Percentiles rank a stretch among this genome's conserved stretches.
Evolutionary conservation across 2,329 filamentous ascomycete species (phyloP).

Genomic region (Akanthomyces muscarius): DNA sequence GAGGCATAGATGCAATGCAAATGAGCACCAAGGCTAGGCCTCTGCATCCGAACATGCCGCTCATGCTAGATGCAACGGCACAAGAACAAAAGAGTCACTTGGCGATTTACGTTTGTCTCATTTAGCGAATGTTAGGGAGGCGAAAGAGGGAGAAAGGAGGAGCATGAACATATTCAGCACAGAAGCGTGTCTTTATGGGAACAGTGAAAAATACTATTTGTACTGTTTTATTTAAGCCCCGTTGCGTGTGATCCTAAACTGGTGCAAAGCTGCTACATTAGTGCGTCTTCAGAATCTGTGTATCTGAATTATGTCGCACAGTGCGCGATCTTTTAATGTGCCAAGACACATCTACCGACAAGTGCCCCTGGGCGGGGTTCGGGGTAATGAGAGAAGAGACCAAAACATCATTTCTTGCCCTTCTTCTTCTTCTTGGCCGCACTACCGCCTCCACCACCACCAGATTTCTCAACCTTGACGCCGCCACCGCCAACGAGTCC

Average conservation of each 20-base stretch:
- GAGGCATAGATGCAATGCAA: constrained; percentile 5
- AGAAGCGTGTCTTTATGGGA: constrained; percentile 13
- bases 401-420: constrained; percentile 46
- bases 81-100: not conserved
- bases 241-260: not conserved
- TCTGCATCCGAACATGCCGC: not conserved
- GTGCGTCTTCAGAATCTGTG: not conserved
- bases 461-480: constrained; percentile 60
- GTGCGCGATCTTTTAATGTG: not conserved
- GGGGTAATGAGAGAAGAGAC: not conserved
- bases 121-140: constrained; percentile 8
- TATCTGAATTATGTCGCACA: not conserved
- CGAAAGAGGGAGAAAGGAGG: not conserved
- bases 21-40: not conserved
- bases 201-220: constrained; percentile 7
- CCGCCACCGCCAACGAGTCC: constrained; percentile 61
- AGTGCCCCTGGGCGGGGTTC: not conserved
- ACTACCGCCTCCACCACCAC: constrained; percentile 29
- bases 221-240: constrained; percentile 5
- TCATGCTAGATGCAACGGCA: not conserved
- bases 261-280: not conserved
- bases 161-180: constrained; percentile 8
- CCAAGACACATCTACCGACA: not conserved
- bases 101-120: constrained; percentile 15
- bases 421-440: constrained; percentile 52